phyloP scores from a whole-genome alignment of 106 monocot species.

The Amphibolis antarctica region DNA sequence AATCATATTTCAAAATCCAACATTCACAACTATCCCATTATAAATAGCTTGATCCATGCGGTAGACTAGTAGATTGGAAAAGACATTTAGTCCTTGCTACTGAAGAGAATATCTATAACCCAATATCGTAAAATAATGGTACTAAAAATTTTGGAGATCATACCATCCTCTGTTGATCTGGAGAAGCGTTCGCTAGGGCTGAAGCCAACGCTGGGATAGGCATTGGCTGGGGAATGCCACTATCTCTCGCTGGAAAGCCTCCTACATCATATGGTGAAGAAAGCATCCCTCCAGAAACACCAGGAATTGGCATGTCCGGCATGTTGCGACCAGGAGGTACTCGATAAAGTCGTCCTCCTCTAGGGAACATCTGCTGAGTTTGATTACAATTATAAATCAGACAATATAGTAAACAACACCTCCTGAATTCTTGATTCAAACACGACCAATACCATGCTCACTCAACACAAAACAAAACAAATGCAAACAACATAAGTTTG shows the following conservation, averaged over 20 bases:
- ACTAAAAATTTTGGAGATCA: background rate
- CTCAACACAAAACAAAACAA: background rate
- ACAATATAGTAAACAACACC: background rate
- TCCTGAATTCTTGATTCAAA: background rate
- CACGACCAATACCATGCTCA: background rate
- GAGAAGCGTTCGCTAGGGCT: constrained; percentile 44
- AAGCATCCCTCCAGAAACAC: constrained; percentile 16
- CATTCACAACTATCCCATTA: no score
- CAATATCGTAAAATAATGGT: background rate
- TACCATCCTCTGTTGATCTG: constrained; percentile 38
- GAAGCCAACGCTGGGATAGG: constrained; percentile 32
- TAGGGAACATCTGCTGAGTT: constrained; percentile 37
- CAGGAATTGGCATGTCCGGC: constrained; percentile 27
- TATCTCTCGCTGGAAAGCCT: constrained; percentile 20
- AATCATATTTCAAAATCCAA: background rate
- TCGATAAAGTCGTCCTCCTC: constrained; percentile 35
- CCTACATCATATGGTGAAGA: constrained; percentile 27
- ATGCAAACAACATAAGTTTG: background rate
- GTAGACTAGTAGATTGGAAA: no score
- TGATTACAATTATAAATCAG: background rate
- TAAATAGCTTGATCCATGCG: no score
- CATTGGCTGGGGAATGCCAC: constrained; percentile 27
- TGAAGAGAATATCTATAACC: background rate
- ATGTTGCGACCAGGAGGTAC: constrained; percentile 36
- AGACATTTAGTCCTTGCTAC: no score